phyloP scores from a whole-genome alignment of 139 green algal genomes.

The Coccomyxa sp. region DNA sequence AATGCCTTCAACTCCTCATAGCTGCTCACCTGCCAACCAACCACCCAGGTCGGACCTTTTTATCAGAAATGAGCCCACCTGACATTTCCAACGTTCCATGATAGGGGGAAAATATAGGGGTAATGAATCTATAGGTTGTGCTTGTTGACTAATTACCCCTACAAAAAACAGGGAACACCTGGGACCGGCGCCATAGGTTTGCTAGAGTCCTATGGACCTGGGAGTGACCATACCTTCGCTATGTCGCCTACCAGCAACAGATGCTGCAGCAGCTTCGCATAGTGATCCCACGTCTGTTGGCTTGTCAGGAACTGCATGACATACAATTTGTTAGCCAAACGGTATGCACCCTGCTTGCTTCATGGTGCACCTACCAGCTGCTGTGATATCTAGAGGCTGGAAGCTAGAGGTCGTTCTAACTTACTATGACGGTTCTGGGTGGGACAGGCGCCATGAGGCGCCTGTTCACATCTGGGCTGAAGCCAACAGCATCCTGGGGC shows the following conservation, averaged over 20 bases:
- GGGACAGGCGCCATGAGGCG: slow-evolving; percentile 57
- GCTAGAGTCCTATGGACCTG: neutral
- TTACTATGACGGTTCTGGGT: slow-evolving; percentile 11
- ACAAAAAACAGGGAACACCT: neutral
- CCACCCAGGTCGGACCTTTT: too few species aligned
- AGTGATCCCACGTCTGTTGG: slow-evolving; percentile 39
- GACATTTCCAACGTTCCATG: neutral
- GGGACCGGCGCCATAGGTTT: neutral
- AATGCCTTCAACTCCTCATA: neutral
- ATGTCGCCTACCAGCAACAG: slow-evolving; percentile 30
- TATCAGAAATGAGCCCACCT: neutral
- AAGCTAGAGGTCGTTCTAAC: neutral
- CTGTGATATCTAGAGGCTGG: neutral
- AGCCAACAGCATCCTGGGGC: slow-evolving; percentile 22
- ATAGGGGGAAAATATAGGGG: neutral
- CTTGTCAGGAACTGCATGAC: slow-evolving; percentile 26
- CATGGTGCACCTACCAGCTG: neutral
- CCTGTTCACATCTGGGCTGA: slow-evolving; percentile 51
- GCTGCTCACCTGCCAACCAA: neutral
- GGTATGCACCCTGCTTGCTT: neutral
- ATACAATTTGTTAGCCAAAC: neutral
- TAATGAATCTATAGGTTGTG: too few species aligned
- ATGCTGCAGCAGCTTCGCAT: slow-evolving; percentile 38
- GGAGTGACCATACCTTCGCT: neutral
- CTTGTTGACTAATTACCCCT: neutral